These are phyloP conservation scores for Dictyophora rubrovolvata DNA, from an alignment of 768 basidiomycete genomes.

Conservation along the genomic window DNA sequence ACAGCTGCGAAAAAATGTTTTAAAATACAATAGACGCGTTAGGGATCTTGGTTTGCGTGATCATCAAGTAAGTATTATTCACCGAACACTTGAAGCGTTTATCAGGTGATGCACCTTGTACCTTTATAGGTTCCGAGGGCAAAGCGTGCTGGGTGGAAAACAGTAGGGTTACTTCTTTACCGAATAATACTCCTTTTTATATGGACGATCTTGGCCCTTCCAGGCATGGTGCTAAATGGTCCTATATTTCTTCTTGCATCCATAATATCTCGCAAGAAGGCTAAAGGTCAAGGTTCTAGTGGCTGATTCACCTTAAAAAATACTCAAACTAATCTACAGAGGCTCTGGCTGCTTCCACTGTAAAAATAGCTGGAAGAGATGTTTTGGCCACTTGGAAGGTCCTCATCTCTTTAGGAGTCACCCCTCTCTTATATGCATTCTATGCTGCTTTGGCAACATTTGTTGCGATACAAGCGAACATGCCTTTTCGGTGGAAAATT, in stretches of 20 bases:
- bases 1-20: conserved; percentile 66
- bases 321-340: conserved; percentile 35
- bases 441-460: conserved; percentile 75
- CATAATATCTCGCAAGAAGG: conserved; percentile 78
- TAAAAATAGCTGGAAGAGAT: conserved; percentile 92
- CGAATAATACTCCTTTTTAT: conserved; percentile 64
- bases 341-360: conserved; percentile 89
- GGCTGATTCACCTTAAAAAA: not conserved
- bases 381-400: conserved; percentile 99
- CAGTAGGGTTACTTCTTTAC: conserved; percentile 73
- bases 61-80: conserved; percentile 58
- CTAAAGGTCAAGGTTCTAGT: conserved; percentile 52
- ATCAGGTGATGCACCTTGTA: not conserved
- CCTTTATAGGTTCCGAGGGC: conserved; percentile 68
- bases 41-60: conserved; percentile 87
- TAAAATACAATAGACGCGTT: conserved; percentile 82
- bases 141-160: conserved; percentile 79
- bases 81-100: conserved; percentile 3
- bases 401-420: conserved; percentile 82
- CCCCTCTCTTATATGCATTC: conserved; percentile 74
- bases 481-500: conserved; percentile 52
- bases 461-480: conserved; percentile 56
- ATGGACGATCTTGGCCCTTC: conserved; percentile 80
- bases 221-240: conserved; percentile 83
- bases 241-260: conserved; percentile 91